Conservation (phyloP, 2,329 filamentous ascomycete species). For the Thelonectria blattea region DNA sequence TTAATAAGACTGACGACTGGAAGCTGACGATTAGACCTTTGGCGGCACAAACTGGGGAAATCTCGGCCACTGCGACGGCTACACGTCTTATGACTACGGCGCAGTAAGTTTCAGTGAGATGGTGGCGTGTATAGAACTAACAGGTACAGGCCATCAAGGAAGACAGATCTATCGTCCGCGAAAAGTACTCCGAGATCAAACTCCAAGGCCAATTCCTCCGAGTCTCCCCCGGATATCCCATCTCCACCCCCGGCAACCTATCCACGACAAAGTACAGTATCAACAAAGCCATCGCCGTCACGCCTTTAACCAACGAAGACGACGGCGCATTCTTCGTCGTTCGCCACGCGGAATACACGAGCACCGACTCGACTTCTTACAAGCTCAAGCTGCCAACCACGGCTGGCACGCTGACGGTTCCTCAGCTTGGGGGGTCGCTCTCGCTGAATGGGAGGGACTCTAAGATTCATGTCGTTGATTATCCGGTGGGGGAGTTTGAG, state of each 20-base stretch:
- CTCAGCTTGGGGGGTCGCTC: conserved; percentile 62
- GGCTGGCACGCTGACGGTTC: conserved; percentile 57
- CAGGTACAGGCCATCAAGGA: conserved; percentile 61
- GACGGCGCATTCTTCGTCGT: conserved; percentile 68
- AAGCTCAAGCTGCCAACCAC: conserved; percentile 67
- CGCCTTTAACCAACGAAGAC: conserved; percentile 61
- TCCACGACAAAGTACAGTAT: conserved; percentile 59
- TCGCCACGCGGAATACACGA: conserved; percentile 71
- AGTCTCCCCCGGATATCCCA: conserved; percentile 73
- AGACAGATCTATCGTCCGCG: conserved; percentile 68
- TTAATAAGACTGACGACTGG: too few relatives aligned
- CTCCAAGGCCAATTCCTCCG: conserved; percentile 77
- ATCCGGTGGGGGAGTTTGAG: conserved; percentile 63
- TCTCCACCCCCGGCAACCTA: conserved; percentile 58
- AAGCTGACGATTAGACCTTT: conserved; percentile 54
- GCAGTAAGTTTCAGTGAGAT: conserved; percentile 39
- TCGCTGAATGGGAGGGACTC: conserved; percentile 68
- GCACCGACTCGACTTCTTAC: conserved; percentile 63
- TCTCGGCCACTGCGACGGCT: conserved; percentile 70
- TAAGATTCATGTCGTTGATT: conserved; percentile 71
- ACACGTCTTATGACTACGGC: conserved; percentile 64
- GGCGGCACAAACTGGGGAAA: conserved; percentile 89
- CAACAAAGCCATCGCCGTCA: conserved; percentile 61
- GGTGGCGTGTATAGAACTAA: not conserved
- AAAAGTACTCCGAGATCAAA: conserved; percentile 83